Evolutionary conservation across 1,139 yeast species (phyloP), one percentile per base, ranked within the genome.

Genomic region (Geotrichum bryndzae): DNA sequence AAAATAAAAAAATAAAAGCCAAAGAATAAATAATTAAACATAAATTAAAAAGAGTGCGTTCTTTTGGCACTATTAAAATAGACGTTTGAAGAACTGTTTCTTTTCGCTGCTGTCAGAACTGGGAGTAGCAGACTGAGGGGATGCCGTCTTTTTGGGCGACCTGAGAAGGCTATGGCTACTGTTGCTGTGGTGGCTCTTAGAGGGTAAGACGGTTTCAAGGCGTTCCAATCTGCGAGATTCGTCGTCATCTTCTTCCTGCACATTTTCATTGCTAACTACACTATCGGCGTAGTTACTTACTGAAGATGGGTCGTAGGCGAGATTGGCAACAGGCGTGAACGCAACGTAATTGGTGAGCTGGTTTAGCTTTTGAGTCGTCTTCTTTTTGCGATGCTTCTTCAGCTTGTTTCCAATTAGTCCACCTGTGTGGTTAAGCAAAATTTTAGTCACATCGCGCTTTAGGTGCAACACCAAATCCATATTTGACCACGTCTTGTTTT

Each of bases 361-460:
- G n/a, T 71, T 67, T 46, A 74, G 62, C 18, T 70, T 70, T 54
- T 66, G 71, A 31, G 57, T 56, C 46, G 60, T 58, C 60, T 66
- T 68, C 62, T 67, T 67, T 35, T 67, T 65, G 63, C 77, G 79
- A n/a, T 59, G 60, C 33, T 56, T 58, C 33, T 57, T 60, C 68
- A 90, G 80, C 73, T 89, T 90, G 74, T 90, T 91, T 48, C 90
- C 88, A 61, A 91, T 79, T 64, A 92, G 82, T 66, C 87, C 84
- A 5, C 96, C 96, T 0, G 95, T 80, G 69, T 91, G 96, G 57
- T 80, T 83, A 60, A 91, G 75, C 50, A 91, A 83, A 23, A 86
- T 79, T 72, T 82, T 84, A 61, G 88, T 79, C 38, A 91, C 79
- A 69, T 88, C 75, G 66, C 84, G 86, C 70, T 86, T 83, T 59